Base-by-base conservation (phyloP, 192 early-diverging fungal species). In the Entomortierella lignicola region DNA sequence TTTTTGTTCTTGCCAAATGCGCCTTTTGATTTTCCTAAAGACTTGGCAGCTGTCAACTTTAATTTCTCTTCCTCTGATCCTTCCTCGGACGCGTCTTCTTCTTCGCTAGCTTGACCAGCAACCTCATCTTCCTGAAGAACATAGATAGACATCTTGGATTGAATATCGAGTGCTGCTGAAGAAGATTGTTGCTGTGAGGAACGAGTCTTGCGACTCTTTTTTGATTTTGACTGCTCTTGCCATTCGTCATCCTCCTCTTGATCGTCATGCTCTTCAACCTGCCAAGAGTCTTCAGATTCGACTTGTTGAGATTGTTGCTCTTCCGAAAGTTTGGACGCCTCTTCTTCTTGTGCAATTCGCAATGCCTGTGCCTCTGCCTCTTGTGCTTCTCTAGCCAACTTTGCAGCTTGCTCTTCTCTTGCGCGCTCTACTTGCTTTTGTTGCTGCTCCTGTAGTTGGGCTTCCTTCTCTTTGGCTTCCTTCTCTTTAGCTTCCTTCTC, bases 221-320 rank as follows among this genome's bases (percentile, higher is more conserved):
- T 79, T n/a, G 75, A 69, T 55, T 66, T 79, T 21, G 75, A 79
- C 51, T 79, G 75, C 42, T 79, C 65, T 26, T 79, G 75, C 75
- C 75, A 79, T 20, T 70, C 75, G 21, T 79, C 75, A 57, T 70
- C 58, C 29, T 63, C 74, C 21, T 60, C 72, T 37, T 57, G 37
- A 25, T 58, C 60, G 4, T 72, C 60, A 31, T 63, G 53, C 31
- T 43, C 61, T 62, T 77, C 73, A 15, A 65, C 37, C 39, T 69
- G 59, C 66, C 66, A 69, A 26, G 65, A 56, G 30, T 69, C 57
- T 17, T 77, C 66, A 0, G 60, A 62, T 31, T 62, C 64, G 0
- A 58, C 41, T 39, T 66, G 55, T 37, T 23, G n/a, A 21, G 50
- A 55, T 23, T 57, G 41, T 58, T 29, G 32, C 29, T 58, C 66